phyloP scores from a whole-genome alignment of 768 basidiomycete genomes.

The Tulasnella calospora region DNA sequence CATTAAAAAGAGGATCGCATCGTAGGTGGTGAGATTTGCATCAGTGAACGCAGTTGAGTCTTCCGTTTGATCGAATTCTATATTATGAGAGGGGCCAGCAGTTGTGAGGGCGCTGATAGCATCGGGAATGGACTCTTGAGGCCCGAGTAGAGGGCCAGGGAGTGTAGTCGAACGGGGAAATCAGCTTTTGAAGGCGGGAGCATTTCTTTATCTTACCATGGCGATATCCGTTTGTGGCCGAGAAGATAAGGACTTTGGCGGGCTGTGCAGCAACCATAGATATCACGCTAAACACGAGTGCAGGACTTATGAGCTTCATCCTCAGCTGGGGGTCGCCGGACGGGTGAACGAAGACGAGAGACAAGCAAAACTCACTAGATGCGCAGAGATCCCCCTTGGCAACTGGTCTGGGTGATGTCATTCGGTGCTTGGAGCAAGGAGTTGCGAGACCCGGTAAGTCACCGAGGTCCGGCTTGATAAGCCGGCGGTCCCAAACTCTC shows the following conservation, averaged over 20 bases:
- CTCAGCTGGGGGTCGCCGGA: background rate
- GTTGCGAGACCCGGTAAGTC: background rate
- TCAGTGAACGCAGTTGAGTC: constrained; percentile 55
- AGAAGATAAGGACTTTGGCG: constrained; percentile 50
- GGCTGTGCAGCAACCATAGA: background rate
- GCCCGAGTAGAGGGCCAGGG: background rate
- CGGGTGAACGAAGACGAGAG: background rate
- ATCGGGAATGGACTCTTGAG: constrained; percentile 57
- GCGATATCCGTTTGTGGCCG: constrained; percentile 56
- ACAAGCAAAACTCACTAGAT: background rate
- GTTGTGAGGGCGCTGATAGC: constrained; percentile 55
- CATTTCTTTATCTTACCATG: constrained; percentile 41
- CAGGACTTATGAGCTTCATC: constrained; percentile 5
- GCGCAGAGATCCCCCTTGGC: background rate
- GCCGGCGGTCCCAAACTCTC: background rate
- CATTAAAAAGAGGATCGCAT: constrained; percentile 63
- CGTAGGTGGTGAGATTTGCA: constrained; percentile 50
- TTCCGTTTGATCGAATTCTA: constrained; percentile 61
- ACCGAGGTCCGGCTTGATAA: background rate
- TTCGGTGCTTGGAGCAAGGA: background rate
- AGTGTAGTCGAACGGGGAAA: background rate
- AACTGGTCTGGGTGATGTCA: background rate
- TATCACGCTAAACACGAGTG: background rate
- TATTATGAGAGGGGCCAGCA: constrained; percentile 41
- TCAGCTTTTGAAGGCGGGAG: background rate